phyloP scores from a whole-genome alignment of 441 rosid genomes.

The Populus hybrid region DNA sequence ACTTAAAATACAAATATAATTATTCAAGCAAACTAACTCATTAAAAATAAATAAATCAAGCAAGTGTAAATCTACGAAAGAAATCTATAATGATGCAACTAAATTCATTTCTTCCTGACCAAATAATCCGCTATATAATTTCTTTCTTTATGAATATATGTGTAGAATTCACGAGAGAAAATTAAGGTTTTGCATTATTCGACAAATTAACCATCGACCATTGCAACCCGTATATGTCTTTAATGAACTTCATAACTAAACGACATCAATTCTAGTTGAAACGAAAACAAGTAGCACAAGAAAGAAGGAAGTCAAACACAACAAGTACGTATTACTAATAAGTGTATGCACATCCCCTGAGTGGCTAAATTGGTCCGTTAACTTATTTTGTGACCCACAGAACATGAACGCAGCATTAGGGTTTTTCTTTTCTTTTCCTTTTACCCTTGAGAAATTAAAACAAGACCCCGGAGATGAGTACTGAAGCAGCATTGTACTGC shows the following conservation, averaged over 20 bases:
- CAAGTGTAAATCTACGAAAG: too few relatives aligned
- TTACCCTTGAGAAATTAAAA: neutral
- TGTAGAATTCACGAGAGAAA: neutral
- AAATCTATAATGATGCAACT: too few relatives aligned
- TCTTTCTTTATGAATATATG: neutral
- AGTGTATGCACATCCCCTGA: neutral
- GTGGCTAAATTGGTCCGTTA: neutral
- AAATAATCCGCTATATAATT: neutral
- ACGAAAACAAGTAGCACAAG: neutral
- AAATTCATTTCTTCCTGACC: too few relatives aligned
- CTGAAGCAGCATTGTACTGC: slow-evolving; percentile 3
- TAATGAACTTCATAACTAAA: too few relatives aligned
- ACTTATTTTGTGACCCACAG: neutral
- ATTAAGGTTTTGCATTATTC: neutral
- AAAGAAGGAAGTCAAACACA: neutral
- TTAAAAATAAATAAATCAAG: too few relatives aligned
- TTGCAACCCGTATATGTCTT: neutral
- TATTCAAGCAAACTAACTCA: too few relatives aligned
- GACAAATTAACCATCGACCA: too few relatives aligned
- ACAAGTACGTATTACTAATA: neutral
- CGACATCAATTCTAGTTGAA: neutral
- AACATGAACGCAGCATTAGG: neutral
- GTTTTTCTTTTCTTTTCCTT: slow-evolving; percentile 9
- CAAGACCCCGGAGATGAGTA: neutral
- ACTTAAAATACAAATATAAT: too few relatives aligned